Evolutionary conservation across 2,329 filamentous ascomycete species (phyloP), one percentile per base, ranked within the genome.

Genomic region (Penicillium verrucosum): DNA sequence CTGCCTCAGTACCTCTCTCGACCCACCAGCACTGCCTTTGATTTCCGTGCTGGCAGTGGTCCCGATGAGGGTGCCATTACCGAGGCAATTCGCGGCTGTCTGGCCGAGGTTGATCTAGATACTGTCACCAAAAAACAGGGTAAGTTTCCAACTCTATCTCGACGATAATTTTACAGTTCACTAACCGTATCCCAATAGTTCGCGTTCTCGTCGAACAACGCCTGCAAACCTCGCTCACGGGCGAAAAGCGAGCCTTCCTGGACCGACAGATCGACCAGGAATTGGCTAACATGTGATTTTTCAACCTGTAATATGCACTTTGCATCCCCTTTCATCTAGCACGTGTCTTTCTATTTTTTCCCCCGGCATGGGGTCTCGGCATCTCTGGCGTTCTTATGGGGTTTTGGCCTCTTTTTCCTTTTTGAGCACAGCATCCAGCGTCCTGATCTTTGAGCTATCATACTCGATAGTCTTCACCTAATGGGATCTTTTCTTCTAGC

Each of bases 51-150:
- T 18, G 73, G 70, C 4, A 65, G 72, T 25, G 91, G 90, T 0
- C 89, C 91, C 0, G 90, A 89, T 63, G 92, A 97, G 67, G 80
- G 79, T 44, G 83, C 85, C 59, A 97, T 99, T 62, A 82, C 90
- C 18, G 89, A 95, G 59, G 89, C 90, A 1, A 93, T 97, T 60
- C 89, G 91, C 68, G 80, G 82, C 49, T 94, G 94, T 66, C 80
- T 99, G 60, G 78, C 82, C 16, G 93, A 97, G 68, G 92, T 97
- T 0, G 93, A 99, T 73, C 81, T 99, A 41, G 94, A 99, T 73
- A 93, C 84, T n/a, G 90, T 97, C 46, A 99, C 94, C 7, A 99
- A 97, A 86, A 99, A 99, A 80, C 93, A 97, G 78, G 78, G 85
- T 72, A 79, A 79, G 73, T 71, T 38, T 9, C 18, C 12, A 34